Percentiles rank a stretch among this genome's conserved stretches.
Evolutionary conservation across 192 early-diverging fungal species (phyloP).

Genomic region (Borealophlyctis nickersoniae): DNA sequence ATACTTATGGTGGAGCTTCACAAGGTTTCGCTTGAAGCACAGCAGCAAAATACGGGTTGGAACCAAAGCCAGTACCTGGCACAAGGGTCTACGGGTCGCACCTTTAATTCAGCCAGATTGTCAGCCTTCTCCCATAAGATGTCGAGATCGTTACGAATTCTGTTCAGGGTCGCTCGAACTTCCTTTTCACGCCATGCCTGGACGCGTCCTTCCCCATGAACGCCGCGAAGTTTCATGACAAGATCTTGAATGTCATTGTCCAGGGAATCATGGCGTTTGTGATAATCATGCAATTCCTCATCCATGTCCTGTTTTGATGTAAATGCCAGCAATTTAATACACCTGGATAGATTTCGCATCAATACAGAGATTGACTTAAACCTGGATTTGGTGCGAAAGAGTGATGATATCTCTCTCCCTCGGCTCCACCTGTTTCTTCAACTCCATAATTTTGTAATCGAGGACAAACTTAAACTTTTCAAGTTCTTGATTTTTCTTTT

Average conservation of each 20-base stretch:
- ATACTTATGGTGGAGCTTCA: neutral
- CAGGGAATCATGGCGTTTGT: slow-evolving; percentile 46
- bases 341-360: neutral
- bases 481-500: slow-evolving; percentile 61
- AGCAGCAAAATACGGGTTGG: too few species aligned
- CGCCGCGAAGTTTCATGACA: slow-evolving; percentile 42
- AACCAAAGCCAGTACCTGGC: too few species aligned
- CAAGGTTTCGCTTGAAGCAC: neutral
- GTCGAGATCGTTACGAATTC: slow-evolving; percentile 42
- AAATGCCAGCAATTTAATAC: too few species aligned
- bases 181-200: slow-evolving; percentile 29
- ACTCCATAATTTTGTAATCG: slow-evolving; percentile 58
- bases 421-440: slow-evolving; percentile 56
- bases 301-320: slow-evolving; percentile 49
- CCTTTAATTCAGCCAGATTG: slow-evolving; percentile 35
- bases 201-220: slow-evolving; percentile 28
- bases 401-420: slow-evolving; percentile 48
- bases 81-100: neutral
- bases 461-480: slow-evolving; percentile 65
- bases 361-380: slow-evolving; percentile 1
- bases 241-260: slow-evolving; percentile 46
- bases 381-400: slow-evolving; percentile 45
- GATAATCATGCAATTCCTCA: slow-evolving; percentile 50
- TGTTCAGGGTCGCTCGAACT: slow-evolving; percentile 24
- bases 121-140: slow-evolving; percentile 21